Evolutionary conservation across 805 yeast genomes (phyloP).

Genomic region (Wickerhamiella bombiphila): DNA sequence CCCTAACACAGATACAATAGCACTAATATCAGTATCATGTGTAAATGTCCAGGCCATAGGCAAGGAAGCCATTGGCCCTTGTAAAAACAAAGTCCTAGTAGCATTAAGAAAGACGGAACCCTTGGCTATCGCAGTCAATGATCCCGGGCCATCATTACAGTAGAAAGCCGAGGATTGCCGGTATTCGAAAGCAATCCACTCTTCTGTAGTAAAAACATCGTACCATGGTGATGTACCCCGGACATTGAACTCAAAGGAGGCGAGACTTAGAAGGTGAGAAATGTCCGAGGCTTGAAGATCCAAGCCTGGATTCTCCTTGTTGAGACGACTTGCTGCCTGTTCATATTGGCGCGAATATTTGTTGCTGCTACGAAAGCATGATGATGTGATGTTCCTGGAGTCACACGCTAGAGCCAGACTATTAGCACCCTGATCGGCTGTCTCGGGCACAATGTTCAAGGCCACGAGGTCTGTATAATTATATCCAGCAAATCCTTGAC

Average conservation of each 20-base stretch:
- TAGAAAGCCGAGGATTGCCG: slow-evolving; percentile 29
- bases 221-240: slow-evolving; percentile 32
- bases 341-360: slow-evolving; percentile 14
- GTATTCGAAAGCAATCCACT: slow-evolving; percentile 32
- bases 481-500: slow-evolving; percentile 19
- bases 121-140: slow-evolving; percentile 27
- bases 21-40: slow-evolving; percentile 42
- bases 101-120: slow-evolving; percentile 37
- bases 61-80: slow-evolving; percentile 19
- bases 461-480: slow-evolving; percentile 17
- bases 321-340: slow-evolving; percentile 16
- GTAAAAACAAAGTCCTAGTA: slow-evolving; percentile 29
- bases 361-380: slow-evolving; percentile 1
- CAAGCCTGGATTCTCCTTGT: slow-evolving; percentile 22
- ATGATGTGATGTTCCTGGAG: slow-evolving; percentile 2
- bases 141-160: slow-evolving; percentile 37
- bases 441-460: slow-evolving; percentile 33
- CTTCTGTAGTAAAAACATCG: slow-evolving; percentile 34
- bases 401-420: slow-evolving; percentile 34
- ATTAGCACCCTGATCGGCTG: slow-evolving; percentile 37
- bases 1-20: slow-evolving; percentile 35
- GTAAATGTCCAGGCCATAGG: slow-evolving; percentile 33
- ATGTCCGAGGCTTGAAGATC: slow-evolving; percentile 30
- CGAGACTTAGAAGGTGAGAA: slow-evolving; percentile 28
- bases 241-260: slow-evolving; percentile 39